Evolutionary conservation across 495 filamentous ascomycete genomes (phyloP).

Genomic region (Letharia lupina): DNA sequence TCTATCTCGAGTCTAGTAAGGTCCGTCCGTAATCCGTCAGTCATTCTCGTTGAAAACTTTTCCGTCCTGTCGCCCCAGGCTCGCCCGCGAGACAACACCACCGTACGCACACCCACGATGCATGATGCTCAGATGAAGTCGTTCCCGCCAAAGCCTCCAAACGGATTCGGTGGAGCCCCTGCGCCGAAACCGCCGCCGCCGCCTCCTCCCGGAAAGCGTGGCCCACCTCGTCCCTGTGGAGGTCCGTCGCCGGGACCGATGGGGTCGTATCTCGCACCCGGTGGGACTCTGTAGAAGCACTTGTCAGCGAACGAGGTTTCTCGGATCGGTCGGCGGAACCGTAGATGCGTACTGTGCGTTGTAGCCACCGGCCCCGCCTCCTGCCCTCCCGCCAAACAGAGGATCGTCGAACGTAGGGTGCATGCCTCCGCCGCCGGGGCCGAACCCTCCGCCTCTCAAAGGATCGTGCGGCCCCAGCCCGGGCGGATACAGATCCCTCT

Average conservation of each 20-base stretch:
- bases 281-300: constrained; percentile 38
- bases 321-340: not conserved
- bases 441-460: constrained; percentile 52
- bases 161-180: constrained; percentile 46
- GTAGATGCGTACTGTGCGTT: constrained; percentile 7
- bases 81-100: not conserved
- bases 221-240: constrained; percentile 42
- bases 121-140: constrained; percentile 54
- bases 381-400: constrained; percentile 60
- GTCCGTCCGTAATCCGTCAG: not conserved
- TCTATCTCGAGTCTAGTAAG: not conserved
- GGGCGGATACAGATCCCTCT: constrained; percentile 78
- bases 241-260: constrained; percentile 62
- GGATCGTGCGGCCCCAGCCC: constrained; percentile 83
- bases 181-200: constrained; percentile 34
- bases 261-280: constrained; percentile 69
- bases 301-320: not conserved
- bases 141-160: constrained; percentile 55
- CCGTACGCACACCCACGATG: not conserved
- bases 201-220: constrained; percentile 36
- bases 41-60: not conserved
- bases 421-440: constrained; percentile 68
- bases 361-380: constrained; percentile 30
- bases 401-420: constrained; percentile 94
- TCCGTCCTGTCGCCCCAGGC: not conserved